phyloP scores from a whole-genome alignment of 495 filamentous ascomycete genomes.

The Zalerion maritima region DNA sequence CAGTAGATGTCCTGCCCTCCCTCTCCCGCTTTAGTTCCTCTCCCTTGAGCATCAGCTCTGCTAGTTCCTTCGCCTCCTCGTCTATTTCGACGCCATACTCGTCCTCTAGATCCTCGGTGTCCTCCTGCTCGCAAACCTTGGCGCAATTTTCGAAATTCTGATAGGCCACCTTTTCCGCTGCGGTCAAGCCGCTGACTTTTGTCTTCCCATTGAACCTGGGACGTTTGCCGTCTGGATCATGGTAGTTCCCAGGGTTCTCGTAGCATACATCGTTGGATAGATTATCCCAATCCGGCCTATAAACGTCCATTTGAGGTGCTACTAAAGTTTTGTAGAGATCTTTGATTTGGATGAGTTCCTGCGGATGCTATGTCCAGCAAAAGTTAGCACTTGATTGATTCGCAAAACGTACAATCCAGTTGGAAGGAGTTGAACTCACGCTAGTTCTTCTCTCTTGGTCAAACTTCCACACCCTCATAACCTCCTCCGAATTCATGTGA shows the following conservation, averaged over 20 bases:
- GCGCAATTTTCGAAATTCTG: slow-evolving; percentile 26
- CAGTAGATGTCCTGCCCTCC: slow-evolving; percentile 54
- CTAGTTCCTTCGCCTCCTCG: slow-evolving; percentile 7
- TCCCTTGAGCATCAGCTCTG: slow-evolving; percentile 8
- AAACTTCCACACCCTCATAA: slow-evolving; percentile 39
- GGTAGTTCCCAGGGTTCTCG: slow-evolving; percentile 14
- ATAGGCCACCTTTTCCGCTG: slow-evolving; percentile 23
- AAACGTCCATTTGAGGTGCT: slow-evolving; percentile 14
- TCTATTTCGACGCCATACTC: slow-evolving; percentile 5
- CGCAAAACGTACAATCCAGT: no score
- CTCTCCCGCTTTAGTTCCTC: slow-evolving; percentile 17
- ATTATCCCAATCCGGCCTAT: slow-evolving; percentile 36
- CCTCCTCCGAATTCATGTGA: slow-evolving; percentile 38
- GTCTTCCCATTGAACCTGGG: slow-evolving; percentile 17
- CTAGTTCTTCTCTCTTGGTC: no score
- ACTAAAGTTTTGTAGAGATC: slow-evolving; percentile 33
- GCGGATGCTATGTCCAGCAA: not conserved
- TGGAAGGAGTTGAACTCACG: no score
- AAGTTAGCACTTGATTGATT: not conserved
- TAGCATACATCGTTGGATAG: slow-evolving; percentile 26
- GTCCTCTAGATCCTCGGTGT: slow-evolving; percentile 13
- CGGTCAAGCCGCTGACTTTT: slow-evolving; percentile 14
- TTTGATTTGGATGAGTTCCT: slow-evolving; percentile 23
- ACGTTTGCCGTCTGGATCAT: slow-evolving; percentile 11
- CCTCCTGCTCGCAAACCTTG: slow-evolving; percentile 23